A percentile compares a stretch with the other conserved stretches of the same genome.
phyloP scores from a whole-genome alignment of 2,329 filamentous ascomycete species.

The Epichloe festucae region DNA sequence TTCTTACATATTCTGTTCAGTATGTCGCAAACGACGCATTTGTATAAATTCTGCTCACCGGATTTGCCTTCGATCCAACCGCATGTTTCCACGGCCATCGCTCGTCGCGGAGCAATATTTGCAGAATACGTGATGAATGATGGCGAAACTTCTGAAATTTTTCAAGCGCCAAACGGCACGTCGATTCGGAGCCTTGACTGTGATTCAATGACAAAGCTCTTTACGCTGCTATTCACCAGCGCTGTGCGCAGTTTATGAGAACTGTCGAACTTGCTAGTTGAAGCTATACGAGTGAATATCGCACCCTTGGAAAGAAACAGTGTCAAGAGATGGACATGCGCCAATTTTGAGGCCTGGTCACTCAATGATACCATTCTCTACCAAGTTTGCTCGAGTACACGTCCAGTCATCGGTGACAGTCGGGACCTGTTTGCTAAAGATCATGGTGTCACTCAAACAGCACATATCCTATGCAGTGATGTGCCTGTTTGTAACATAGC shows the following conservation, averaged over 20 bases:
- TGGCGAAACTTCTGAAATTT: background rate
- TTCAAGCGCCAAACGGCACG: background rate
- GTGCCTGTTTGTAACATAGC: background rate
- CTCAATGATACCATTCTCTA: background rate
- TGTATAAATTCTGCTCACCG: conserved; percentile 1
- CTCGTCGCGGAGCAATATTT: background rate
- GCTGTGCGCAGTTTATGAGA: background rate
- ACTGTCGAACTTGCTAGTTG: background rate
- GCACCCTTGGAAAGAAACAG: background rate
- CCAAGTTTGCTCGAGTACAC: background rate
- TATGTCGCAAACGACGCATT: background rate
- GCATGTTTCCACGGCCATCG: conserved; percentile 6
- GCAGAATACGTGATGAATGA: background rate
- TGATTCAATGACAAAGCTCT: background rate
- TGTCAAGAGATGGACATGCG: background rate
- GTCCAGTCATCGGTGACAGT: background rate
- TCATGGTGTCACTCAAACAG: background rate
- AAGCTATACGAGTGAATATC: background rate
- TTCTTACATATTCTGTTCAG: conserved; percentile 5
- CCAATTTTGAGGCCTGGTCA: background rate
- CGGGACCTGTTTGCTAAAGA: background rate
- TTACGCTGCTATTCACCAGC: background rate
- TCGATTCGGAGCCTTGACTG: background rate
- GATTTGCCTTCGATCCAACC: conserved; percentile 12
- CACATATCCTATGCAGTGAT: background rate